phyloP scores from a whole-genome alignment of 2,329 filamentous ascomycete genomes.

The Pyrenophora graminea region DNA sequence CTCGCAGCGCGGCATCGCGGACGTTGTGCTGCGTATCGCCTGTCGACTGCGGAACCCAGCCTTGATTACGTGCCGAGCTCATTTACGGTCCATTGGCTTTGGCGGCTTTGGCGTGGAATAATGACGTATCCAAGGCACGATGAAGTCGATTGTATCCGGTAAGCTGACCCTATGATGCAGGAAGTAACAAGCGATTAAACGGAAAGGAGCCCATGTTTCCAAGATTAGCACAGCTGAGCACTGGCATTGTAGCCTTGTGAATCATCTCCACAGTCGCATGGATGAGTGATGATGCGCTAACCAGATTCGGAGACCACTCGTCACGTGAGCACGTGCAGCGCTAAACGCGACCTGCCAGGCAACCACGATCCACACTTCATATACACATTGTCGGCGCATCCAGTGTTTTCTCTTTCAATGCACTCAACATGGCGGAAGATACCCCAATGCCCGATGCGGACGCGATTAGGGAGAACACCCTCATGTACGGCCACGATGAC shows the following conservation, averaged over 20 bases:
- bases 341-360: slow-evolving; percentile 17
- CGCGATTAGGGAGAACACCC: slow-evolving; percentile 52
- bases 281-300: slow-evolving; percentile 15
- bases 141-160: background rate
- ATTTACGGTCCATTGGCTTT: slow-evolving; percentile 45
- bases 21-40: slow-evolving; percentile 45
- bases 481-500: slow-evolving; percentile 54
- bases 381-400: slow-evolving; percentile 3
- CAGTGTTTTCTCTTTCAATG: slow-evolving; percentile 12
- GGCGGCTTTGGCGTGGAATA: slow-evolving; percentile 3
- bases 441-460: slow-evolving; percentile 48
- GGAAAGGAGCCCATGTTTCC: slow-evolving; percentile 13
- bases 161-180: too few relatives aligned
- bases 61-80: slow-evolving; percentile 41
- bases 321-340: slow-evolving; percentile 24
- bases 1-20: slow-evolving; percentile 53
- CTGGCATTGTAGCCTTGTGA: slow-evolving; percentile 6
- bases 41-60: slow-evolving; percentile 35
- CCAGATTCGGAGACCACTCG: background rate
- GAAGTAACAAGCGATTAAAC: slow-evolving; percentile 20
- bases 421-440: slow-evolving; percentile 35
- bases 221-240: slow-evolving; percentile 7
- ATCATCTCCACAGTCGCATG: slow-evolving; percentile 11
- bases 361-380: slow-evolving; percentile 8
- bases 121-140: slow-evolving; percentile 17